Percentiles rank a stretch among this genome's conserved stretches.
Evolutionary conservation across 108 stramenopile genomes (phyloP).

Genomic region (Cyclostephanos tholiformis): DNA sequence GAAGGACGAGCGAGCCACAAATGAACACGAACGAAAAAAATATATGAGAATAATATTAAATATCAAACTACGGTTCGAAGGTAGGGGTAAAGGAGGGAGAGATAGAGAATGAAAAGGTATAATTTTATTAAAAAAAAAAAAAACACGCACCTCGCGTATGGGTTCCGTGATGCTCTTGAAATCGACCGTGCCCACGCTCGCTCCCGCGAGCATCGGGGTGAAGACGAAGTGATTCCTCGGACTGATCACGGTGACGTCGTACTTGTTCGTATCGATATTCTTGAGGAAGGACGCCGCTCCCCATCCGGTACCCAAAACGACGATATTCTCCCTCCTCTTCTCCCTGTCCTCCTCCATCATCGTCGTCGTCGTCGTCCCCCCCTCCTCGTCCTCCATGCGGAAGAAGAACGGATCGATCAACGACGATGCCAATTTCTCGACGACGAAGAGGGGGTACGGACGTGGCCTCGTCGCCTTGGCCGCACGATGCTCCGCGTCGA

Average conservation of each 20-base stretch:
- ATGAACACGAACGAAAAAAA: no score
- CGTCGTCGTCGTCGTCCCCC: not conserved
- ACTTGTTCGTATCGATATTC: slow-evolving; percentile 75
- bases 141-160: slow-evolving; percentile 85
- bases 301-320: slow-evolving; percentile 95
- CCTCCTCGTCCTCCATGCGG: not conserved
- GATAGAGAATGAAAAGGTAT: no score
- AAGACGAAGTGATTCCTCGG: slow-evolving; percentile 95
- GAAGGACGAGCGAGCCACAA: not conserved
- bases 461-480: slow-evolving; percentile 65
- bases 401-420: slow-evolving; percentile 34
- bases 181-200: slow-evolving; percentile 93
- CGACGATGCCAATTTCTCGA: slow-evolving; percentile 79
- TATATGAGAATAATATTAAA: no score
- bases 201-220: slow-evolving; percentile 97
- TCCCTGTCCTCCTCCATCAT: slow-evolving; percentile 48
- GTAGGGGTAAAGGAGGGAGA: no score
- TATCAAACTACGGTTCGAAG: no score
- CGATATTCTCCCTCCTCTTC: slow-evolving; percentile 76
- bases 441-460: slow-evolving; percentile 82
- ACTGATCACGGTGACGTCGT: slow-evolving; percentile 89
- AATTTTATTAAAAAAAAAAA: no score
- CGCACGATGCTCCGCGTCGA: slow-evolving; percentile 28
- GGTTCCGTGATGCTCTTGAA: slow-evolving; percentile 91
- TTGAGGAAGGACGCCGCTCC: slow-evolving; percentile 89